Conservation (phyloP, 2,329 filamentous ascomycete species). For the Bipolaris oryzae region DNA sequence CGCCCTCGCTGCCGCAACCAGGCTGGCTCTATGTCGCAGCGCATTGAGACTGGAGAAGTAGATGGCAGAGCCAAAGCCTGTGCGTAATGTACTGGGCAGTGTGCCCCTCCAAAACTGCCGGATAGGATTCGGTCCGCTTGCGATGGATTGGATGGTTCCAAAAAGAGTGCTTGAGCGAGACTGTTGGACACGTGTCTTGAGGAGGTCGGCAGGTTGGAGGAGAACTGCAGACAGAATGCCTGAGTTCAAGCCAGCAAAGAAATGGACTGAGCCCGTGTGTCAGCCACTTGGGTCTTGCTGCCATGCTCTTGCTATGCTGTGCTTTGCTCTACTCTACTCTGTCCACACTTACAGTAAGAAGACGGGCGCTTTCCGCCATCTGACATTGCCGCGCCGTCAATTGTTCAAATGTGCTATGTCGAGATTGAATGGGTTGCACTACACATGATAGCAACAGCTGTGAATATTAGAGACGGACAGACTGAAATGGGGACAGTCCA, state of each 20-base stretch:
- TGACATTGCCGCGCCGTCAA: slow-evolving; percentile 55
- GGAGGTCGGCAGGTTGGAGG: slow-evolving; percentile 90
- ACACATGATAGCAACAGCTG: slow-evolving; percentile 17
- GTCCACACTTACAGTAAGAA: slow-evolving; percentile 53
- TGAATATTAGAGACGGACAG: background rate
- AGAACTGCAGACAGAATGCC: slow-evolving; percentile 87
- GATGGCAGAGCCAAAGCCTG: slow-evolving; percentile 88
- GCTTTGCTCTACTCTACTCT: background rate
- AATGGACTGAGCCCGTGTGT: slow-evolving; percentile 64
- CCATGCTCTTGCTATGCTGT: background rate
- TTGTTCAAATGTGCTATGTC: slow-evolving; percentile 29
- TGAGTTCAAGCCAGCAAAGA: slow-evolving; percentile 84
- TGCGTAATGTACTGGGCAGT: slow-evolving; percentile 88
- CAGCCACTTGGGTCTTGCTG: background rate
- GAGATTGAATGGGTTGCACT: slow-evolving; percentile 11
- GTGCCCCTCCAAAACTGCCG: slow-evolving; percentile 89
- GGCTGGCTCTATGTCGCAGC: slow-evolving; percentile 70
- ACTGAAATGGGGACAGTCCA: background rate
- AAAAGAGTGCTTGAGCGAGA: slow-evolving; percentile 72
- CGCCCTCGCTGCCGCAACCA: slow-evolving; percentile 26
- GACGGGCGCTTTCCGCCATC: slow-evolving; percentile 58
- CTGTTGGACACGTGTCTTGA: slow-evolving; percentile 96
- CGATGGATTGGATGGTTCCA: slow-evolving; percentile 71
- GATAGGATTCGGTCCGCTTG: slow-evolving; percentile 68
- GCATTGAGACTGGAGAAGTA: slow-evolving; percentile 92